Conservation (phyloP, 805 yeast genomes). For the Candida ortonii region DNA sequence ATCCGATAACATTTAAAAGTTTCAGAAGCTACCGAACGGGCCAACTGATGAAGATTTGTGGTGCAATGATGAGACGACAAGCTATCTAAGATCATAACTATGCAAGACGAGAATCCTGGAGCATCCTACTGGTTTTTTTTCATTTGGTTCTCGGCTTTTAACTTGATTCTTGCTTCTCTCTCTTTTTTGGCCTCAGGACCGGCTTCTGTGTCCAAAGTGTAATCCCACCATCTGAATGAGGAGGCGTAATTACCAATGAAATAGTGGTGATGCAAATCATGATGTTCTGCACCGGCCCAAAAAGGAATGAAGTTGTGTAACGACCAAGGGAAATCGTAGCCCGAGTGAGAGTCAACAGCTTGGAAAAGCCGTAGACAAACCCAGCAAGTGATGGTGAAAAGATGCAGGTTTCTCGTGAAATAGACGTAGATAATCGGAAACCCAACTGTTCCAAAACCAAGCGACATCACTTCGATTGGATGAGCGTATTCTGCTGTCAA, state of each 20-base stretch:
- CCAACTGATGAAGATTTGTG: too few species aligned
- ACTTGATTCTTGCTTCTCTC: constrained; percentile 44
- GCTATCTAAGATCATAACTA: too few species aligned
- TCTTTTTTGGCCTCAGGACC: constrained; percentile 50
- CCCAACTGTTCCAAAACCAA: constrained; percentile 61
- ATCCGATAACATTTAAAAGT: too few species aligned
- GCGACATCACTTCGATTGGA: constrained; percentile 54
- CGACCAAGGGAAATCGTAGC: constrained; percentile 63
- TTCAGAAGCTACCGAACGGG: too few species aligned
- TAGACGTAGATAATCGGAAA: constrained; percentile 55
- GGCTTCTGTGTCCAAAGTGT: constrained; percentile 49
- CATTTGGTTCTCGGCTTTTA: constrained; percentile 37
- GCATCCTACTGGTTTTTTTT: constrained; percentile 13
- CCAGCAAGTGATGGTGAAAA: constrained; percentile 55
- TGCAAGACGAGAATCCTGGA: too few species aligned
- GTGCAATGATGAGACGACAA: too few species aligned
- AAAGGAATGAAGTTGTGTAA: constrained; percentile 54
- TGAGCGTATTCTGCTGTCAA: constrained; percentile 62
- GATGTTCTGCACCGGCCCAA: constrained; percentile 68
- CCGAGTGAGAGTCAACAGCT: constrained; percentile 61
- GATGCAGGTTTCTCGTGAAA: constrained; percentile 45
- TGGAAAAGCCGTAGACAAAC: constrained; percentile 51
- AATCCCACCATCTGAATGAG: constrained; percentile 60
- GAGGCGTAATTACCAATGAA: constrained; percentile 59
- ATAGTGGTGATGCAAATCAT: constrained; percentile 58